Conservation (phyloP, 805 yeast species). For the Ogataea nonfermentans region DNA sequence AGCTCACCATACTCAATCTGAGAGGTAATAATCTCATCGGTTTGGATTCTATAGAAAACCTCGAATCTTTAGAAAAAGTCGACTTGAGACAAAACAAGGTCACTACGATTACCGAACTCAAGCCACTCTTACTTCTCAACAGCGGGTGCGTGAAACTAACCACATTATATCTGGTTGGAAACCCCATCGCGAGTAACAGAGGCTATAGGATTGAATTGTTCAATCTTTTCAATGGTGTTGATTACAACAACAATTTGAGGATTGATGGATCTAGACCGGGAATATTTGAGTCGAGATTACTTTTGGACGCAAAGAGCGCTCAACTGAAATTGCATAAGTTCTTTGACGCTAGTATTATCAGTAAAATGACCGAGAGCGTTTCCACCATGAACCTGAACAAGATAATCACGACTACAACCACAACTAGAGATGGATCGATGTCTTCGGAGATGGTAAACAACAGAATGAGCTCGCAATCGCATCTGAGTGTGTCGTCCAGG, state of each 20-base stretch:
- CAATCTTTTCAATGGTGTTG: conserved; percentile 54
- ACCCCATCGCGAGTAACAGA: conserved; percentile 37
- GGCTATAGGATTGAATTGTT: conserved; percentile 53
- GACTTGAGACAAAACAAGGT: conserved; percentile 52
- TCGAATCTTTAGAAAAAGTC: conserved; percentile 45
- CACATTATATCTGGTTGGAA: conserved; percentile 37
- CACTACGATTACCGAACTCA: conserved; percentile 36
- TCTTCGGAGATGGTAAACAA: conserved; percentile 2
- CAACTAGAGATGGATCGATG: conserved; percentile 14
- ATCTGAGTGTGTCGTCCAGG: conserved; percentile 6
- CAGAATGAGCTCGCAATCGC: conserved; percentile 11
- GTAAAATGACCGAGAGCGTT: conserved; percentile 38
- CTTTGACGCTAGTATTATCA: conserved; percentile 35
- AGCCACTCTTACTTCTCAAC: conserved; percentile 37
- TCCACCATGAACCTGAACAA: conserved; percentile 34
- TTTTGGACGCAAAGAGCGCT: conserved; percentile 50
- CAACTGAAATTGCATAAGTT: conserved; percentile 42
- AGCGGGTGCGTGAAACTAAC: conserved; percentile 23
- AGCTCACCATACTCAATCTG: conserved; percentile 47
- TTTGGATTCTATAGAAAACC: conserved; percentile 45
- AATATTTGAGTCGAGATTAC: conserved; percentile 54
- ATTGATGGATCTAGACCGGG: conserved; percentile 64
- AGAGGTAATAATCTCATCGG: conserved; percentile 45
- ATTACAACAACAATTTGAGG: conserved; percentile 44
- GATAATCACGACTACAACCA: conserved; percentile 26